phyloP scores from a whole-genome alignment of 495 filamentous ascomycete genomes.

The Hypoxylon perforatum region DNA sequence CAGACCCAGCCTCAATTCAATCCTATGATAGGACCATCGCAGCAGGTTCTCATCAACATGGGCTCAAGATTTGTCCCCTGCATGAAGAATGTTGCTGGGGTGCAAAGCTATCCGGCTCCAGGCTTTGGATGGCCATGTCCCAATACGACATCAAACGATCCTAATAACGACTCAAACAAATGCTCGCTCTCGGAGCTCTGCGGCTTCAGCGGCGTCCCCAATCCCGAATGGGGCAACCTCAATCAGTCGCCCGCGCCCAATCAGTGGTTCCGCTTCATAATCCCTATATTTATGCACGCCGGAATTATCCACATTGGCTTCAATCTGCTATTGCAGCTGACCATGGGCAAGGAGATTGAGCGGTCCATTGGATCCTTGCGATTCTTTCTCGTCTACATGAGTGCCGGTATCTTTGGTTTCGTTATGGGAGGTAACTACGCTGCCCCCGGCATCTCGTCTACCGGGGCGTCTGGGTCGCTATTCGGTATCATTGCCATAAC shows the following conservation, averaged over 20 bases:
- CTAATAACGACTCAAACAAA: conserved; percentile 53
- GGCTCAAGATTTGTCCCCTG: conserved; percentile 92
- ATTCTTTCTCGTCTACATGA: conserved; percentile 88
- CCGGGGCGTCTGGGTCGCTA: conserved; percentile 86
- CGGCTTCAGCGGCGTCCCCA: conserved; percentile 78
- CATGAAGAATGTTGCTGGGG: conserved; percentile 82
- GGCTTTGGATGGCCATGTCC: conserved; percentile 76
- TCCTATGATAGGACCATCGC: conserved; percentile 94
- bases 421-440: conserved; percentile 95
- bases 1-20: conserved; percentile 89
- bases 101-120: conserved; percentile 63
- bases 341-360: conserved; percentile 91
- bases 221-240: conserved; percentile 64
- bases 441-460: conserved; percentile 79
- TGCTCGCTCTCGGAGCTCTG: conserved; percentile 84
- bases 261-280: conserved; percentile 97
- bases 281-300: conserved; percentile 94
- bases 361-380: conserved; percentile 83
- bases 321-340: conserved; percentile 91
- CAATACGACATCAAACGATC: conserved; percentile 69
- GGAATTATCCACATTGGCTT: conserved; percentile 94
- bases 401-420: conserved; percentile 94
- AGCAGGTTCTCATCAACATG: conserved; percentile 94
- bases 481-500: conserved; percentile 92
- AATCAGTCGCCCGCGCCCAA: conserved; percentile 70